Evolutionary conservation across 495 filamentous ascomycete species (phyloP), one percentile per base, ranked within the genome.

Genomic region (Annulohypoxylon moriforme): DNA sequence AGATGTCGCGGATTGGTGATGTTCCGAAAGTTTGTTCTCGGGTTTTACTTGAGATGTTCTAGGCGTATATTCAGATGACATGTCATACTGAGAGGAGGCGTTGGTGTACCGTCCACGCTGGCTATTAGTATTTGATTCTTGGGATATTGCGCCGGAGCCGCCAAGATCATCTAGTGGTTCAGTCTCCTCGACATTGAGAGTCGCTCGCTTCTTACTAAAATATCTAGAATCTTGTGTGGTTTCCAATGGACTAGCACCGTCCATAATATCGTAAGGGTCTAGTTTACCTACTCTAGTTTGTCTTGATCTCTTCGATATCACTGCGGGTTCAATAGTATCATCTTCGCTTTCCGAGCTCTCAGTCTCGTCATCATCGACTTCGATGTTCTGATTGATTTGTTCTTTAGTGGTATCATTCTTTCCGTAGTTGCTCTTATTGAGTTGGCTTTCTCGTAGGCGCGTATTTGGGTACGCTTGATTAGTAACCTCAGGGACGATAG

Each of bases 31-130:
- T 22, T 22, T 22, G 1, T 27, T 27, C 38, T 55, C 53, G 29
- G 25, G 16, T 40, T 60, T 47, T 22, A 25, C 22, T 36, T 58
- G 52, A 10, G 27, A 22, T 14, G 5, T 25, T 1, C 25, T 53
- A 16, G 52, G 16, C 10, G 20, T 33, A 13, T n/a, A 2, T 31
- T 49, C 14, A n/a, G 57, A 10, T 8, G 13, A 0, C 20, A 50
- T 56, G 18, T 62, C 22, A 18, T 46, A 71, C 27, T 63, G 68
- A 5, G 50, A 24, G 25, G 62, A 61, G 10, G 63, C 14, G 27
- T 55, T 63, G 11, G 16, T 36, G 33, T 67, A 59, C 57, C 25
- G 27, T 31, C 13, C 24, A 36, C 7, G 22, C 20, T 44, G 61
- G 3, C 29, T 40, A n/a, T 57, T 11, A n/a, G 33, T 10, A 9